Conservation (phyloP, 305 asterid species). For the Fraxinus nigra region DNA sequence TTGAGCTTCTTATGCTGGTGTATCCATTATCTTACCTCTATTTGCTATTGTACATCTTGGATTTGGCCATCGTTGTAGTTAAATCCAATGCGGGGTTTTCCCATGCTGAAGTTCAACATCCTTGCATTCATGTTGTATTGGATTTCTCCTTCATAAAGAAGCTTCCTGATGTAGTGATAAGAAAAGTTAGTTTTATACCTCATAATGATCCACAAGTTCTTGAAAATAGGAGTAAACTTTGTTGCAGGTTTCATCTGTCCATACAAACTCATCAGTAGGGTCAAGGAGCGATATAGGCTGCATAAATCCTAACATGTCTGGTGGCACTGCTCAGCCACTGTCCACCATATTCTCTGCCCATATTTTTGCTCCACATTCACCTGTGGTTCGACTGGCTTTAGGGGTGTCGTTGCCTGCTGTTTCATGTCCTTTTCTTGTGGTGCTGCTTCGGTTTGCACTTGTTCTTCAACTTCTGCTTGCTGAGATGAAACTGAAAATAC, state of each 20-base stretch:
- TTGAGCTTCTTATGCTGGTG: background rate
- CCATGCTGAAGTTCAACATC: slow-evolving; percentile 93
- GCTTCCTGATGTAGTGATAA: slow-evolving; percentile 58
- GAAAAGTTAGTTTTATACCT: slow-evolving; percentile 41
- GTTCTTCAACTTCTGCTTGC: slow-evolving; percentile 50
- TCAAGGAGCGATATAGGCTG: slow-evolving; percentile 89
- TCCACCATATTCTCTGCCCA: slow-evolving; percentile 69
- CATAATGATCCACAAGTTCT: slow-evolving; percentile 85
- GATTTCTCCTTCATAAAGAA: slow-evolving; percentile 71
- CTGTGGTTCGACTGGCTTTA: slow-evolving; percentile 64
- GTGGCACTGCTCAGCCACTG: slow-evolving; percentile 88
- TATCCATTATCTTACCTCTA: background rate
- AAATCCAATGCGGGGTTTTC: slow-evolving; percentile 84
- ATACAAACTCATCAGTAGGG: slow-evolving; percentile 80
- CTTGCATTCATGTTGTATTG: slow-evolving; percentile 89
- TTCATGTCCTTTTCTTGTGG: slow-evolving; percentile 8
- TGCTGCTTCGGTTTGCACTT: slow-evolving; percentile 29
- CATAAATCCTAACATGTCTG: slow-evolving; percentile 73
- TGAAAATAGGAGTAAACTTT: slow-evolving; percentile 78
- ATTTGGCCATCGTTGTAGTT: slow-evolving; percentile 51
- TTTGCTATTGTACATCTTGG: slow-evolving; percentile 35
- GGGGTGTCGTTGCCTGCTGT: slow-evolving; percentile 31
- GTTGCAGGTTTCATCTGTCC: slow-evolving; percentile 72
- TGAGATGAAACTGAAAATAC: slow-evolving; percentile 49
- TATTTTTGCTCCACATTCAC: slow-evolving; percentile 67